Evolutionary conservation across 2,329 filamentous ascomycete genomes (phyloP).

Genomic region (Lachnellula suecica): DNA sequence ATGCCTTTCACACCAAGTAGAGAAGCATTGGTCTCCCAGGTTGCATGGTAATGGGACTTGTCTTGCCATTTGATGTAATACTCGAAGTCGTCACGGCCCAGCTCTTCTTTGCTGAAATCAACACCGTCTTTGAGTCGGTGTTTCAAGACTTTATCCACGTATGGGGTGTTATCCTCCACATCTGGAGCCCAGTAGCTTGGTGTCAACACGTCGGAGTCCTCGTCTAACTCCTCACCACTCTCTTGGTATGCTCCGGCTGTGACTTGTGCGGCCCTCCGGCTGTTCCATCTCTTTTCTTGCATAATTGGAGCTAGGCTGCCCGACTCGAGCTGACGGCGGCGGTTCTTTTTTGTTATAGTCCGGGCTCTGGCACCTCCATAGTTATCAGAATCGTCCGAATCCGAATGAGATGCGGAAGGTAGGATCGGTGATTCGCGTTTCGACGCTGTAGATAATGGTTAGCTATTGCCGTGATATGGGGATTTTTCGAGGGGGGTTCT

Average conservation of each 20-base stretch:
- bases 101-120: conserved; percentile 54
- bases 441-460: conserved; percentile 45
- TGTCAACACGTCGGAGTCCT: conserved; percentile 62
- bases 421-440: conserved; percentile 58
- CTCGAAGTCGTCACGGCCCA: conserved; percentile 75
- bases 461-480: conserved; percentile 11
- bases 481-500: conserved; percentile 35
- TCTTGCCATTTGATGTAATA: conserved; percentile 96
- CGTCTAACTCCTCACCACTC: conserved; percentile 63
- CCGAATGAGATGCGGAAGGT: conserved; percentile 60
- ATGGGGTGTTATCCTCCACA: conserved; percentile 75
- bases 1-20: conserved; percentile 78
- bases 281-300: conserved; percentile 88
- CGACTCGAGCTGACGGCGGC: conserved; percentile 69
- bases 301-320: conserved; percentile 64
- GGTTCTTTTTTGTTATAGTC: conserved; percentile 72
- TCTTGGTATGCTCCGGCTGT: conserved; percentile 64
- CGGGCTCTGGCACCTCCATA: conserved; percentile 77
- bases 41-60: conserved; percentile 91
- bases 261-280: conserved; percentile 75
- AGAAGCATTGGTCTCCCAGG: conserved; percentile 81
- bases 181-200: conserved; percentile 70
- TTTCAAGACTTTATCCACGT: conserved; percentile 88
- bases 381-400: conserved; percentile 68
- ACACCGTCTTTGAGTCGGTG: conserved; percentile 74